phyloP scores from a whole-genome alignment of 495 filamentous ascomycete genomes.

The Pseudotulostoma volvatum region DNA sequence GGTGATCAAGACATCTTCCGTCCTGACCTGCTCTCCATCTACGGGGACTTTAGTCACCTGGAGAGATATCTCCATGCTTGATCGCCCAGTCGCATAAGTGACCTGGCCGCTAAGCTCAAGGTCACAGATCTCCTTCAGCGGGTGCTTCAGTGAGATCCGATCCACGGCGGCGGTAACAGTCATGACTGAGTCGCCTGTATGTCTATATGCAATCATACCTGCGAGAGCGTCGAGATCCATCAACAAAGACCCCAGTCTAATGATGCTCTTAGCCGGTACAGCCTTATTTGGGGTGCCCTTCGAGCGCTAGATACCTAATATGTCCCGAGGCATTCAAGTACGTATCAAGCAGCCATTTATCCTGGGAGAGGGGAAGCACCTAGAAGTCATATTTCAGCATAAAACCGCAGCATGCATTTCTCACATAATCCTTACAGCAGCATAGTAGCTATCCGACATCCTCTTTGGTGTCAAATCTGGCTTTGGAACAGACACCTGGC shows the following conservation, averaged over 20 bases:
- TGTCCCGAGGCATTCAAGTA: conserved; percentile 53
- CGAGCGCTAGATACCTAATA: no score
- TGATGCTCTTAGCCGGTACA: conserved; percentile 5
- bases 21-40: conserved; percentile 38
- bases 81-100: conserved; percentile 63
- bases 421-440: conserved; percentile 30
- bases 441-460: conserved; percentile 50
- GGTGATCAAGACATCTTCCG: conserved; percentile 57
- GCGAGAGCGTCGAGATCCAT: conserved; percentile 76
- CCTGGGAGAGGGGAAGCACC: conserved; percentile 48
- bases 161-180: conserved; percentile 74
- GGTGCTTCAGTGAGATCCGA: conserved; percentile 58
- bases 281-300: no score
- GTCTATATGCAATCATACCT: conserved; percentile 66
- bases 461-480: conserved; percentile 41
- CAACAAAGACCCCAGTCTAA: conserved; percentile 50
- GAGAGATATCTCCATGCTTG: conserved; percentile 65
- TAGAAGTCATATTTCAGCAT: conserved; percentile 19
- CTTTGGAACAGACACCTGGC: conserved; percentile 14
- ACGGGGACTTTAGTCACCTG: conserved; percentile 51
- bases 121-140: conserved; percentile 64
- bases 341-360: conserved; percentile 54
- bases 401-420: neutral
- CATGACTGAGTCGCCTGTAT: conserved; percentile 60
- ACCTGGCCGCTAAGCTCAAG: conserved; percentile 66